Evolutionary conservation across 2,329 filamentous ascomycete genomes (phyloP).

Genomic region (Aspergillus calidoustus): DNA sequence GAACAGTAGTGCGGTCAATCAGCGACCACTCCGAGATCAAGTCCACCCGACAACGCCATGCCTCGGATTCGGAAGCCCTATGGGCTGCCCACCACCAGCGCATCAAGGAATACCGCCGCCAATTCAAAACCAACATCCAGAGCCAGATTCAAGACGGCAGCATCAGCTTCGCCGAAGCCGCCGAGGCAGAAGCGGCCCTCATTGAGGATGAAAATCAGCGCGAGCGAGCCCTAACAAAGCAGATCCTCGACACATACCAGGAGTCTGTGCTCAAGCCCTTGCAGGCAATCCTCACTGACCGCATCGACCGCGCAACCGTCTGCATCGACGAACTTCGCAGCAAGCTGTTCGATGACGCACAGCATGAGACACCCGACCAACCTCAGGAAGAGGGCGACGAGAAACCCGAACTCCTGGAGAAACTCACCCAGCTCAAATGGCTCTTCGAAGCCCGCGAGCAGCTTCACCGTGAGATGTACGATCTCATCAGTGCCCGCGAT

Average conservation of each 20-base stretch:
- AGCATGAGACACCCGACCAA: slow-evolving; percentile 72
- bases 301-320: slow-evolving; percentile 73
- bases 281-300: slow-evolving; percentile 76
- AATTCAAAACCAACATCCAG: slow-evolving; percentile 76
- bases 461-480: slow-evolving; percentile 82
- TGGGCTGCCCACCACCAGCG: slow-evolving; percentile 57
- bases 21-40: slow-evolving; percentile 75
- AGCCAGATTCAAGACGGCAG: slow-evolving; percentile 76
- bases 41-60: slow-evolving; percentile 62
- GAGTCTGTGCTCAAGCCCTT: slow-evolving; percentile 80
- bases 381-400: slow-evolving; percentile 95
- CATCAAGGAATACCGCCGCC: slow-evolving; percentile 64
- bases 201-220: slow-evolving; percentile 70
- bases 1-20: slow-evolving; percentile 73
- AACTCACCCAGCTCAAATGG: slow-evolving; percentile 94
- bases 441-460: slow-evolving; percentile 92
- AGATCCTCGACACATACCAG: slow-evolving; percentile 84
- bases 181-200: slow-evolving; percentile 77
- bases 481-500: slow-evolving; percentile 82
- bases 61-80: slow-evolving; percentile 56
- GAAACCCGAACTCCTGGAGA: slow-evolving; percentile 89
- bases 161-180: slow-evolving; percentile 82
- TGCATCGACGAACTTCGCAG: slow-evolving; percentile 78
- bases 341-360: slow-evolving; percentile 73
- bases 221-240: slow-evolving; percentile 74